Base-by-base conservation (phyloP, 495 filamentous ascomycete species). In the Apodospora peruviana region DNA sequence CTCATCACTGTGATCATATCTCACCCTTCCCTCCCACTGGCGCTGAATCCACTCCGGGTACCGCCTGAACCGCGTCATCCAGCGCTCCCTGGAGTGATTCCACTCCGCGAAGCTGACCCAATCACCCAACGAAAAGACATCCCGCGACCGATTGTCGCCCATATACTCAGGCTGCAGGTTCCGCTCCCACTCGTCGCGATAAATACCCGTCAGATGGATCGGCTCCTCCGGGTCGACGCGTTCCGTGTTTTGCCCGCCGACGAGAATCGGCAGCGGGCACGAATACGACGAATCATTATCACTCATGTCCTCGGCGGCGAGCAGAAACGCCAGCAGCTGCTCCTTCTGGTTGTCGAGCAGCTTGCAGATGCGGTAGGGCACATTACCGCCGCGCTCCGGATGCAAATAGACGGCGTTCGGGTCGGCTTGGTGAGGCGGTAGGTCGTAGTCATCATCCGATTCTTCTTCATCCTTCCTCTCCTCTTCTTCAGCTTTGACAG, bases 361-460 rank as follows among this genome's bases (percentile, higher is more conserved):
- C 4, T 38, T 47, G 34, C 49, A 64, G 39, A 64, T 56, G 17
- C 46, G 54, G 16, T 52, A 50, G 0, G 45, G 58, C 0, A 57
- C 53, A 0, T 44, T 10, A n/a, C n/a, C n/a, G 0, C 34, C 0
- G 4, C 43, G 20, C 14, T 55, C 45, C 5, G 54, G 40, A 29
- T 63, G 57, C 14, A 63, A 41, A 29, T 50, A 63, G 2, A 57
- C 22, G n/a, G n/a, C n/a, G n/a, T n/a, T n/a, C n/a, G n/a, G n/a
- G n/a, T n/a, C n/a, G n/a, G n/a, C n/a, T n/a, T n/a, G n/a, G n/a
- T n/a, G n/a, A n/a, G n/a, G n/a, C n/a, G n/a, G n/a, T n/a, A n/a
- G n/a, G n/a, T n/a, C n/a, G n/a, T n/a, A n/a, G n/a, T n/a, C n/a
- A n/a, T n/a, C n/a, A n/a, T n/a, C n/a, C 2, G 43, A 40, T 14